Evolutionary conservation across 768 basidiomycete species (phyloP).

Genomic region (Tephrocybe sp.): DNA sequence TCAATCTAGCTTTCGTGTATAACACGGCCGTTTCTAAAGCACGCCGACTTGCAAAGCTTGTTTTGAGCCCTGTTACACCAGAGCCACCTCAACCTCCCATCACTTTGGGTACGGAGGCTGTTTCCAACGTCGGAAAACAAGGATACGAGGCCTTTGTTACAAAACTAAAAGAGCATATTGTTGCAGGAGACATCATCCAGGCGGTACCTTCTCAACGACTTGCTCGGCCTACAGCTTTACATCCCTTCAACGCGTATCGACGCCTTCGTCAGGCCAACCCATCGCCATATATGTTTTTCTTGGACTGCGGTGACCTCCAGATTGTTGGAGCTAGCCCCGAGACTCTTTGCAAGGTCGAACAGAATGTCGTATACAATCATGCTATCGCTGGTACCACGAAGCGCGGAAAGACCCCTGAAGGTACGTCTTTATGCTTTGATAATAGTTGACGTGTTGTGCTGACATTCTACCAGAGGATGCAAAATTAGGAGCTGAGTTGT

Average conservation of each 20-base stretch:
- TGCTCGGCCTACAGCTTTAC: constrained; percentile 77
- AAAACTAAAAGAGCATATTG: constrained; percentile 87
- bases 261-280: constrained; percentile 94
- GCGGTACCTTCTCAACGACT: constrained; percentile 96
- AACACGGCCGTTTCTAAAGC: constrained; percentile 83
- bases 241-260: constrained; percentile 97
- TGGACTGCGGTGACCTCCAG: constrained; percentile 91
- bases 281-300: constrained; percentile 98
- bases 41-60: constrained; percentile 70
- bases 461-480: constrained; percentile 73
- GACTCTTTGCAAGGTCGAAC: constrained; percentile 93
- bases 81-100: constrained; percentile 69
- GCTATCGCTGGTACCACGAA: constrained; percentile 96
- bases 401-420: constrained; percentile 82
- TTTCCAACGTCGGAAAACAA: constrained; percentile 89
- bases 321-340: constrained; percentile 98
- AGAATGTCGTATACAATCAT: constrained; percentile 92
- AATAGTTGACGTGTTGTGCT: constrained; percentile 4
- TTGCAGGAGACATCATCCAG: constrained; percentile 97
- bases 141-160: constrained; percentile 94
- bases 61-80: constrained; percentile 50
- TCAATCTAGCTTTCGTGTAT: constrained; percentile 82
- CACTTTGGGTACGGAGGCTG: constrained; percentile 60
- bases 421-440: constrained; percentile 37
- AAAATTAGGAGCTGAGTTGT: constrained; percentile 66